Evolutionary conservation across 2,329 filamentous ascomycete genomes (phyloP).

Genomic region (Fusarium dimerum): DNA sequence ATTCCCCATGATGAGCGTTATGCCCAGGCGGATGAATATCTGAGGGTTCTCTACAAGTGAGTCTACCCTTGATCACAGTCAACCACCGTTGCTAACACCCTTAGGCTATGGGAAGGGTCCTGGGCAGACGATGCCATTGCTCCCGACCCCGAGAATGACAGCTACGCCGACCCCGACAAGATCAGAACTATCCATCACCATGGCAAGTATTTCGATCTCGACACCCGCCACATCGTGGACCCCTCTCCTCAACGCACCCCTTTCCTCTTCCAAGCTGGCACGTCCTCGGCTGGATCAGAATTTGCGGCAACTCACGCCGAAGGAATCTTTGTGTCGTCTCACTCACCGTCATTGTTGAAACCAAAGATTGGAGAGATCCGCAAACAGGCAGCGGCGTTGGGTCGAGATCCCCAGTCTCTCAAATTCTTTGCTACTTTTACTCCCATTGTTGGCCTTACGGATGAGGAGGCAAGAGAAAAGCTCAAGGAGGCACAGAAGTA

Average conservation of each 20-base stretch:
- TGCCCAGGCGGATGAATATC: slow-evolving; percentile 61
- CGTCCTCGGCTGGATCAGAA: slow-evolving; percentile 55
- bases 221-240: slow-evolving; percentile 49
- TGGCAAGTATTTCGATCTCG: slow-evolving; percentile 55
- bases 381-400: slow-evolving; percentile 48
- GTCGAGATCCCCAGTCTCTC: slow-evolving; percentile 57
- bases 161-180: slow-evolving; percentile 58
- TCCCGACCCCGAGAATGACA: slow-evolving; percentile 53
- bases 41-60: slow-evolving; percentile 62
- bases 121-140: slow-evolving; percentile 60
- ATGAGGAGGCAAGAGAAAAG: slow-evolving; percentile 55
- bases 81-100: background rate
- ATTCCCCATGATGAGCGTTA: slow-evolving; percentile 65
- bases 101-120: slow-evolving; percentile 54
- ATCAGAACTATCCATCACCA: slow-evolving; percentile 62
- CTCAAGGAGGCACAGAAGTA: slow-evolving; percentile 52
- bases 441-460: slow-evolving; percentile 49
- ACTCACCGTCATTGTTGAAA: slow-evolving; percentile 49
- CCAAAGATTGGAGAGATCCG: slow-evolving; percentile 56
- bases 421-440: slow-evolving; percentile 57
- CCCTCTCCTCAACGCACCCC: slow-evolving; percentile 59
- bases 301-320: slow-evolving; percentile 62
- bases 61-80: slow-evolving; percentile 4
- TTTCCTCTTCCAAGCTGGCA: slow-evolving; percentile 61
- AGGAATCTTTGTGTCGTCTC: slow-evolving; percentile 59